These are phyloP conservation scores for Basidiobolus meristosporus DNA, from an alignment of 371 early-diverging fungal species.

Conservation along the genomic window DNA sequence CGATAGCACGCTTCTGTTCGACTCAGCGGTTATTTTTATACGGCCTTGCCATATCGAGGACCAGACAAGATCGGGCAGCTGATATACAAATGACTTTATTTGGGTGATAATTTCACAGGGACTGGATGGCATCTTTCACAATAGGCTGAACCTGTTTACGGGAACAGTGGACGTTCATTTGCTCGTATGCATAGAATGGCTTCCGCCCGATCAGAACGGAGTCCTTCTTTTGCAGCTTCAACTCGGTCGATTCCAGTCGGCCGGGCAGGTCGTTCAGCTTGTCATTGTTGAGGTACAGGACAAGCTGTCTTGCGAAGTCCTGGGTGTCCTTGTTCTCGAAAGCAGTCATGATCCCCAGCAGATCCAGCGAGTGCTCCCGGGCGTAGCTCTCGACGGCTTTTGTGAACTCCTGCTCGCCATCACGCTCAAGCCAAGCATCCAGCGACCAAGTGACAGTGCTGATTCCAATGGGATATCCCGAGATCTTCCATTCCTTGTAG, in stretches of 20 bases:
- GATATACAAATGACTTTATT: too few species aligned
- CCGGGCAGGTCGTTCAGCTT: constrained; percentile 3
- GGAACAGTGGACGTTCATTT: constrained; percentile 29
- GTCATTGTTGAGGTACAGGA: constrained; percentile 17
- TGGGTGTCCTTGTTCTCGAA: constrained; percentile 19
- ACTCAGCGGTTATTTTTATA: too few species aligned
- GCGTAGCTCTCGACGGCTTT: constrained; percentile 1
- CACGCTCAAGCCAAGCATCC: constrained; percentile 23
- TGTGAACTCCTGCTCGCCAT: constrained; percentile 6
- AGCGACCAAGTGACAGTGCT: constrained; percentile 34
- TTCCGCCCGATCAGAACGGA: constrained; percentile 4
- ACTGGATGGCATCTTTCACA: constrained; percentile 10
- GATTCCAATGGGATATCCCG: constrained; percentile 36
- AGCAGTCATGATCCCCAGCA: constrained; percentile 33
- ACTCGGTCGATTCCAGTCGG: constrained; percentile 9
- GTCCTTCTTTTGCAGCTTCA: constrained; percentile 5
- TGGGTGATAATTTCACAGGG: background rate
- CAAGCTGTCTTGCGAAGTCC: constrained; percentile 38
- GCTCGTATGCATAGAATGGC: constrained; percentile 13
- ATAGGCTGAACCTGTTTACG: constrained; percentile 55
- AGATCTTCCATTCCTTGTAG: constrained; percentile 43
- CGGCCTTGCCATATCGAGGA: too few species aligned
- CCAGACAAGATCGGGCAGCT: too few species aligned
- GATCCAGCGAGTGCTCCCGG: constrained; percentile 14
- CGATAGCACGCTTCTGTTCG: too few species aligned